Conservation (phyloP, 139 green algal species). For the Closterium sp. region DNA sequence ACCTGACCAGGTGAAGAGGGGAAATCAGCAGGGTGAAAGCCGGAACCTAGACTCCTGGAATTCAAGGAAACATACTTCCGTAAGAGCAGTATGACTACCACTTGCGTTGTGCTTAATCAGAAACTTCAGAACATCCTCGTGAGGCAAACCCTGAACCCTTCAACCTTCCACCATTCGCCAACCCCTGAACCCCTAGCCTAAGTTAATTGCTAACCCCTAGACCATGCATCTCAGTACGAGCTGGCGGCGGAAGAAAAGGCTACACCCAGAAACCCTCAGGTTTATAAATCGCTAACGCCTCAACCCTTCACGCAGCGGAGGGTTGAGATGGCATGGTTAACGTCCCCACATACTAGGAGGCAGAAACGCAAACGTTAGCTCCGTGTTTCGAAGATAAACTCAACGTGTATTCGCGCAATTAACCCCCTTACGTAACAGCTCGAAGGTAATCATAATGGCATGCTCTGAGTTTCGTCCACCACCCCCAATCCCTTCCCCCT, state of each 20-base stretch:
- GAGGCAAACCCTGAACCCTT: background rate
- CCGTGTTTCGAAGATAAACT: background rate
- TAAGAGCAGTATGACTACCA: no score
- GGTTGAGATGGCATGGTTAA: no score
- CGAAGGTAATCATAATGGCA: background rate
- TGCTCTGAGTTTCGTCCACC: background rate
- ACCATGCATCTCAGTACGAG: background rate
- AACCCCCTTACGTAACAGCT: background rate
- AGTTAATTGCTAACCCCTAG: background rate
- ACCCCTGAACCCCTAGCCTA: background rate
- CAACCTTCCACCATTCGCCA: background rate
- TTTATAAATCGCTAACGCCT: no score
- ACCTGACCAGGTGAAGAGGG: no score
- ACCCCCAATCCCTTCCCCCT: background rate
- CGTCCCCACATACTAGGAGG: no score
- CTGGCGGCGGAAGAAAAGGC: background rate
- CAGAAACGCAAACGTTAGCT: no score
- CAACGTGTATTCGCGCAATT: background rate
- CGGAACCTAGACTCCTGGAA: no score
- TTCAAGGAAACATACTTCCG: no score
- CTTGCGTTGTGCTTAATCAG: no score
- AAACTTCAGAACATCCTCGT: no score
- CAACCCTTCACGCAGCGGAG: no score
- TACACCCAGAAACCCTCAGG: background rate
- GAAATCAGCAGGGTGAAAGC: no score